phyloP scores from a whole-genome alignment of 495 filamentous ascomycete genomes.

The Rostrohypoxylon terebratum region DNA sequence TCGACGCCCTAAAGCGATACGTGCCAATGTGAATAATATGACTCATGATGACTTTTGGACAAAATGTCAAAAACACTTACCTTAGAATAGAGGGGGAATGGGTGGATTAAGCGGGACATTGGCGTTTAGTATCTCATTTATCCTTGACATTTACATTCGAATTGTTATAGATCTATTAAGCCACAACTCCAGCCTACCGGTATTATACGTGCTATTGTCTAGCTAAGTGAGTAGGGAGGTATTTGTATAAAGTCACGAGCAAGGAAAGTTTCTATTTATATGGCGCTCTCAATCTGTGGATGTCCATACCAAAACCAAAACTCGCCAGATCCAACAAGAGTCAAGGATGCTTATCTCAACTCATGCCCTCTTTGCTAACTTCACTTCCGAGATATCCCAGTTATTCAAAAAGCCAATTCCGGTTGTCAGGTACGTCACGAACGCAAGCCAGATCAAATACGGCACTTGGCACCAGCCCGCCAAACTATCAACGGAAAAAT shows the following conservation, averaged over 20 bases:
- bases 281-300: not conserved
- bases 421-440: constrained; percentile 81
- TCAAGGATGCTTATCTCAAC: not conserved
- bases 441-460: constrained; percentile 84
- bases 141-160: constrained; percentile 11
- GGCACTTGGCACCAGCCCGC: constrained; percentile 81
- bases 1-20: constrained; percentile 80
- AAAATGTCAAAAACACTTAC: constrained; percentile 19
- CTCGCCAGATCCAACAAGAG: not conserved
- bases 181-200: not conserved
- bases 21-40: constrained; percentile 59
- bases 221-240: not conserved
- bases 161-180: constrained; percentile 28
- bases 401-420: constrained; percentile 80
- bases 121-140: constrained; percentile 42
- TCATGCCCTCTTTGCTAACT: constrained; percentile 38
- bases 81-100: constrained; percentile 41
- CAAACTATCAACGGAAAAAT: constrained; percentile 75
- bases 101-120: constrained; percentile 21
- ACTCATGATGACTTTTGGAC: constrained; percentile 3
- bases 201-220: not conserved
- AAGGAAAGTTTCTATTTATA: not conserved
- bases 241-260: not conserved
- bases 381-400: constrained; percentile 70
- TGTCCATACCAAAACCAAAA: not conserved